phyloP scores from a whole-genome alignment of 345 rosid species.

The Eucalyptus curtisii region DNA sequence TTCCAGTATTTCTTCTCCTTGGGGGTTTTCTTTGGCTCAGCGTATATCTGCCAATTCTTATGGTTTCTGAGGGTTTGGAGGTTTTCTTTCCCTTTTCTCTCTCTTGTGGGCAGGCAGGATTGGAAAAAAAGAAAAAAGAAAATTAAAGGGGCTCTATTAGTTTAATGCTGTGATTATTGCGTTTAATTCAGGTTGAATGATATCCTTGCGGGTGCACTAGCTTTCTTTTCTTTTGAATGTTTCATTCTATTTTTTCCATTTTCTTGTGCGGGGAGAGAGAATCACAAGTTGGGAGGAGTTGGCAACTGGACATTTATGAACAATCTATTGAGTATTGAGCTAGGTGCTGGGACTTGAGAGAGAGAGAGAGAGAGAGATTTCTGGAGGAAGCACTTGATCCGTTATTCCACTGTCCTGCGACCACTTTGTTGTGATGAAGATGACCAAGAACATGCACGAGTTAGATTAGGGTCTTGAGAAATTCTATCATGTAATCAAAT shows the following conservation, averaged over 20 bases:
- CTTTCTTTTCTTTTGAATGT: neutral
- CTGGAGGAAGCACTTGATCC: neutral
- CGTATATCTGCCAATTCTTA: neutral
- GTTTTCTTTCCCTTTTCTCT: neutral
- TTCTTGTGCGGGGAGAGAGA: neutral
- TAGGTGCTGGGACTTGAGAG: neutral
- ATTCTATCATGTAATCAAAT: neutral
- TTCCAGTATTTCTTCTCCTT: neutral
- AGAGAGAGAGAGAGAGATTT: neutral
- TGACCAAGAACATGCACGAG: neutral
- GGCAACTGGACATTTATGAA: neutral
- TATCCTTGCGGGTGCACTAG: neutral
- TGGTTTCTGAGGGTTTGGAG: neutral
- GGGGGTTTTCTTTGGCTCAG: neutral
- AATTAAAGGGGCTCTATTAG: neutral
- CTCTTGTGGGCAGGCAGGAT: neutral
- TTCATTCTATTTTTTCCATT: neutral
- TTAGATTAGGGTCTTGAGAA: neutral
- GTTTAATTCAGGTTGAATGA: neutral
- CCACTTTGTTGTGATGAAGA: neutral
- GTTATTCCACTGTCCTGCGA: neutral
- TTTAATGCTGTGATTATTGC: neutral
- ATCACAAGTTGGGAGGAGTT: neutral
- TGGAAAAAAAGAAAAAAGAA: neutral
- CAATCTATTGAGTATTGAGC: neutral